phyloP scores from a whole-genome alignment of 805 yeast species.

The Monosporozyma aerobia region DNA sequence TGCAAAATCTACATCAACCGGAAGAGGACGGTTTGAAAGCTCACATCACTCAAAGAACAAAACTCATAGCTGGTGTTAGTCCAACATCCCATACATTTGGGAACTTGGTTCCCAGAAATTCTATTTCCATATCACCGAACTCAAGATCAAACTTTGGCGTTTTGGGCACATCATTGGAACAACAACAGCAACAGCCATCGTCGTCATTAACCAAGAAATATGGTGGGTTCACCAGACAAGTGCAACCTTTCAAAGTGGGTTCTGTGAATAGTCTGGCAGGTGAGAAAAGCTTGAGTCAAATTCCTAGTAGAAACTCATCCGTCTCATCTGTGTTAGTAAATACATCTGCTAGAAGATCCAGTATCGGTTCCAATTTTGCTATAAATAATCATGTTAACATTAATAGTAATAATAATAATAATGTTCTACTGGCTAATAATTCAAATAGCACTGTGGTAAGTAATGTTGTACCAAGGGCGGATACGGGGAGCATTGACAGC shows the following conservation, averaged over 20 bases:
- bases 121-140: constrained; percentile 9
- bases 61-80: not conserved
- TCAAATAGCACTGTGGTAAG: constrained; percentile 7
- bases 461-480: constrained; percentile 15
- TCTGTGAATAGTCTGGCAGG: constrained; percentile 26
- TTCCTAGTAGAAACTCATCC: constrained; percentile 36
- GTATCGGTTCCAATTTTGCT: constrained; percentile 20
- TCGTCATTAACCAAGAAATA: constrained; percentile 9
- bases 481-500: constrained; percentile 26
- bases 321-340: constrained; percentile 35
- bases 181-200: constrained; percentile 3
- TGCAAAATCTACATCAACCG: constrained; percentile 19
- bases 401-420: constrained; percentile 9
- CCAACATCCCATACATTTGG: not conserved
- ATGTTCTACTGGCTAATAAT: constrained; percentile 17
- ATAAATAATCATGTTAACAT: constrained; percentile 4
- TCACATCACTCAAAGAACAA: not conserved
- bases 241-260: constrained; percentile 33
- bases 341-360: constrained; percentile 33
- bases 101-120: not conserved
- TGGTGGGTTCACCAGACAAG: constrained; percentile 16
- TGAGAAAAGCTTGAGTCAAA: constrained; percentile 18
- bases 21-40: not conserved
- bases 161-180: constrained; percentile 1
- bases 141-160: not conserved